Evolutionary conservation across 164 flowering plant genomes (phyloP).

Genomic region (Stephania cephalantha): DNA sequence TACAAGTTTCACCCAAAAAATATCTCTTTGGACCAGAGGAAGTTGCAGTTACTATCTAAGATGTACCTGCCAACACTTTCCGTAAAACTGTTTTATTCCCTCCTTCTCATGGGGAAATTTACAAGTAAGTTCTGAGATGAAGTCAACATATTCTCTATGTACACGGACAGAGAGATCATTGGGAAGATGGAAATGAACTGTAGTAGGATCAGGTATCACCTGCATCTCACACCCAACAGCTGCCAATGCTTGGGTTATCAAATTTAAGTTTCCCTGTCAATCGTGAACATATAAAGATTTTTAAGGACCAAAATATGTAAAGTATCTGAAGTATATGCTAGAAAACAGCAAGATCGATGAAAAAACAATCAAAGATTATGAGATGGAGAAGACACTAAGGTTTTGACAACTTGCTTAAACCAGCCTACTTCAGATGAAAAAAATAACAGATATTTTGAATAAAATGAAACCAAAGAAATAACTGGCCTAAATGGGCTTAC

Average conservation of each 20-base stretch:
- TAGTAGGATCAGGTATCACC: conserved; percentile 93
- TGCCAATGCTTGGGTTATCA: conserved; percentile 93
- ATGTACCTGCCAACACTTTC: conserved; percentile 94
- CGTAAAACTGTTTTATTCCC: conserved; percentile 78
- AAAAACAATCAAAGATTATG: too few species aligned
- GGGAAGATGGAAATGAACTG: conserved; percentile 94
- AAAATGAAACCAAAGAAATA: too few species aligned
- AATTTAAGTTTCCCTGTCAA: conserved; percentile 86
- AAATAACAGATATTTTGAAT: too few species aligned
- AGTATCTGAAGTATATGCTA: background rate
- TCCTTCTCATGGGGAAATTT: conserved; percentile 88
- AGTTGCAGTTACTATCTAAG: conserved; percentile 19
- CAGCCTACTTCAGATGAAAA: too few species aligned
- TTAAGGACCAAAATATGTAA: background rate
- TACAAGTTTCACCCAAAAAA: background rate
- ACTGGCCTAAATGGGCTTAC: too few species aligned
- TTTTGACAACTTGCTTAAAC: too few species aligned
- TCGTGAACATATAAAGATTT: conserved; percentile 3
- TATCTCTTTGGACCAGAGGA: conserved; percentile 8
- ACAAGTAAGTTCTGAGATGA: conserved; percentile 56
- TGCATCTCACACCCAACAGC: conserved; percentile 87
- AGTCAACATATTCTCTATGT: conserved; percentile 70
- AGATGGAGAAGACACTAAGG: too few species aligned
- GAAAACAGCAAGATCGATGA: too few species aligned
- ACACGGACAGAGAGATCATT: conserved; percentile 71